Base-by-base conservation (phyloP, 2,329 filamentous ascomycete species). In the Aspergillus latus region DNA sequence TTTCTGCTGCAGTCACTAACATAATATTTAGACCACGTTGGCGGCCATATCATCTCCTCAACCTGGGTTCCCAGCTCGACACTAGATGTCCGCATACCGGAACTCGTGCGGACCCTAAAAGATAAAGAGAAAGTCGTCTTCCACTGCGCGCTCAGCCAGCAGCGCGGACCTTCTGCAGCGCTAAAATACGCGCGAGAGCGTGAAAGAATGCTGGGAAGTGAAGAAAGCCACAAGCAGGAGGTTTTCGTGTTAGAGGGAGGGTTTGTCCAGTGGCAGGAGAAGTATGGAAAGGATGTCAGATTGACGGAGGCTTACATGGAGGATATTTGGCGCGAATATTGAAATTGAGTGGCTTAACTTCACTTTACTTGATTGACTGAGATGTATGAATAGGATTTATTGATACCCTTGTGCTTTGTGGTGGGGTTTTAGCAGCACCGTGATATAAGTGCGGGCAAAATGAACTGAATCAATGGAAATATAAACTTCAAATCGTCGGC, bases 131-230 rank as follows among this genome's bases (percentile, higher is more conserved):
- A 83, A 9, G 91, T 99, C 11, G 84, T 99, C 1, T 99, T 99
- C 73, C 94, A 99, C 77, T 99, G 94, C 75, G 89, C 90, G 15
- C 79, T 97, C 54, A 93, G 88, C 64, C 94, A 97, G 78, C 89
- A 96, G 76, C 82, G 94, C 0, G 94, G 94, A 0, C 94, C 94
- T 0, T 83, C 83, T 49, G 92, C 93, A 3, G 94, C 94, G 3
- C 76, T 96, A 64, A 81, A 82, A 66, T 97, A 97, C 72, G 70
- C 68, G 0, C 69, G 76, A 4, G 88, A 92, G 76, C 80, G 85
- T 46, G 85, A 88, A 63, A 77, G 81, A 52, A 58, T 80, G 60
- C 66, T 79, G 32, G 28, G 26, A 6, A 32, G 64, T 16, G 73
- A 75, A 43, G 73, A 76, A 62, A 69, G 61, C 60, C 64, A 59